These are phyloP conservation scores for Tricholoma terreum DNA, from an alignment of 768 basidiomycete genomes.

Conservation along the genomic window DNA sequence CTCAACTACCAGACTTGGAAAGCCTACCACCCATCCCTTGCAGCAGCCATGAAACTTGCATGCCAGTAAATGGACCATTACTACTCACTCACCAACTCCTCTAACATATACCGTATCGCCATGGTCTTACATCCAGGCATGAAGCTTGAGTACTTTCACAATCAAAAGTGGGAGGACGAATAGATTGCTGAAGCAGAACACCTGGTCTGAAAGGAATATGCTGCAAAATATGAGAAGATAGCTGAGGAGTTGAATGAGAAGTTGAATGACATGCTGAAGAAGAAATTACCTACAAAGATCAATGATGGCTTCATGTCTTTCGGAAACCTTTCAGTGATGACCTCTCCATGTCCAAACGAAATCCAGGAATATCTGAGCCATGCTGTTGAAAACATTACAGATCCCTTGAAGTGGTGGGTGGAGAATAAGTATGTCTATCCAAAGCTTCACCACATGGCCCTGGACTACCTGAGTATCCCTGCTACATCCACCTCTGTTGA, in stretches of 20 bases:
- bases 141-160: conserved; percentile 31
- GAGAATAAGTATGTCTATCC: conserved; percentile 18
- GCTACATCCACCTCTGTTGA: conserved; percentile 4
- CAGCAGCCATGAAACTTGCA: conserved; percentile 13
- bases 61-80: conserved; percentile 25
- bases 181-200: conserved; percentile 23
- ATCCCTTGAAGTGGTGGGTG: conserved; percentile 28
- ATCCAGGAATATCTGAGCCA: conserved; percentile 26
- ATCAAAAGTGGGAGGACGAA: conserved; percentile 16
- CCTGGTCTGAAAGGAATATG: not conserved
- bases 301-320: not conserved
- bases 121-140: conserved; percentile 33
- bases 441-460: conserved; percentile 26
- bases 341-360: conserved; percentile 11
- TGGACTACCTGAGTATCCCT: conserved; percentile 24
- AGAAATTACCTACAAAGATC: too few species aligned
- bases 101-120: conserved; percentile 24
- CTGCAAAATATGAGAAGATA: not conserved
- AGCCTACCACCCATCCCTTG: conserved; percentile 12
- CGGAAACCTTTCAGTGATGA: not conserved
- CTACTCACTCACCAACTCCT: conserved; percentile 22
- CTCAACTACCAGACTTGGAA: not conserved
- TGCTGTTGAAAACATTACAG: conserved; percentile 17
- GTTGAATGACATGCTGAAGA: not conserved
- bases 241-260: not conserved